Evolutionary conservation across 129 eudicot genomes (phyloP).

Genomic region (Flaveria linearis): DNA sequence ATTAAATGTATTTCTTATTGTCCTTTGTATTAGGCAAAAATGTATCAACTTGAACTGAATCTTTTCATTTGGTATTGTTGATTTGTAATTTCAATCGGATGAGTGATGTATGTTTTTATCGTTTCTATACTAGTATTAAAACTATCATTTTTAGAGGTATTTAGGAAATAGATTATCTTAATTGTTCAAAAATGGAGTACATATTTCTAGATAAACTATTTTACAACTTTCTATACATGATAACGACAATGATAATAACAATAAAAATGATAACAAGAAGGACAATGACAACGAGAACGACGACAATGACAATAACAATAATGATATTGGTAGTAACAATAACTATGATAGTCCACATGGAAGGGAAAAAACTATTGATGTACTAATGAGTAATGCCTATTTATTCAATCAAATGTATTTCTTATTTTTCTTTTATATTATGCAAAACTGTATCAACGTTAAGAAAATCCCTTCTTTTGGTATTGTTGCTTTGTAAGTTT

Average conservation of each 20-base stretch:
- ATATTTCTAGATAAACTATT: background rate
- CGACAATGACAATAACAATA: too few relatives aligned
- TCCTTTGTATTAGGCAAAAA: constrained; percentile 8
- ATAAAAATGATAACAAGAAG: too few relatives aligned
- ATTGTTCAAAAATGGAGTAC: background rate
- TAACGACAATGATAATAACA: too few relatives aligned
- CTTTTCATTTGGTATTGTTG: constrained; percentile 1
- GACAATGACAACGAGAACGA: too few relatives aligned
- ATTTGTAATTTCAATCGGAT: background rate
- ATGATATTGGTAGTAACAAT: too few relatives aligned
- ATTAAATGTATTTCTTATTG: background rate
- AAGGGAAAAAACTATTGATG: too few relatives aligned
- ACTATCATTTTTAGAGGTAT: background rate
- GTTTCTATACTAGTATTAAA: background rate
- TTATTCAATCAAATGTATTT: background rate
- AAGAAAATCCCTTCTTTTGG: background rate
- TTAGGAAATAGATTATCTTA: background rate
- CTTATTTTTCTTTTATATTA: constrained; percentile 7
- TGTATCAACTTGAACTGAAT: background rate
- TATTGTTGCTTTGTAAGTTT: too few relatives aligned
- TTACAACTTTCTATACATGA: background rate
- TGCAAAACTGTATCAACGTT: background rate
- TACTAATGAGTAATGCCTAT: too few relatives aligned
- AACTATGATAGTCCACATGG: too few relatives aligned
- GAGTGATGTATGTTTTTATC: background rate